phyloP scores from a whole-genome alignment of 1,139 yeast species.

The Yamadazyma triangularis region DNA sequence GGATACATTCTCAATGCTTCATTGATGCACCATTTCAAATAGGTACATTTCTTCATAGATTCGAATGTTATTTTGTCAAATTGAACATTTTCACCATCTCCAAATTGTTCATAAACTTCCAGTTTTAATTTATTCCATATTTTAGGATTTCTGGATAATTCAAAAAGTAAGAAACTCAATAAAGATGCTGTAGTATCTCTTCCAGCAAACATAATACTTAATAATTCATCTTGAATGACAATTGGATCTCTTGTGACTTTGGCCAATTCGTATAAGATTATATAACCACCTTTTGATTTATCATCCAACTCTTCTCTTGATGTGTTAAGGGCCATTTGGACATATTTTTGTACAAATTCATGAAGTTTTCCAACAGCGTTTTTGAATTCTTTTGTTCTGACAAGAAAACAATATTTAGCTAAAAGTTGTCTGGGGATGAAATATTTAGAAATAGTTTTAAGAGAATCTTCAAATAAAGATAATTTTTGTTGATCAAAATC shows the following conservation, averaged over 20 bases:
- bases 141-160: conserved; percentile 38
- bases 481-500: too few species aligned
- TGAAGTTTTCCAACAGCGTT: conserved; percentile 26
- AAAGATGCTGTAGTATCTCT: conserved; percentile 52
- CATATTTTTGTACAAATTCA: conserved; percentile 22
- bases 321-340: conserved; percentile 20
- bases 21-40: conserved; percentile 44
- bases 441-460: too few species aligned
- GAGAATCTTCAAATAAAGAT: too few species aligned
- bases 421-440: too few species aligned
- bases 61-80: conserved; percentile 30
- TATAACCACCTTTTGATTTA: conserved; percentile 30
- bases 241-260: conserved; percentile 44
- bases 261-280: conserved; percentile 42
- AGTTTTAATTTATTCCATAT: conserved; percentile 30
- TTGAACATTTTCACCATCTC: conserved; percentile 15
- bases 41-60: conserved; percentile 44
- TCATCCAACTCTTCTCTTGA: conserved; percentile 24
- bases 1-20: conserved; percentile 53
- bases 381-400: too few species aligned
- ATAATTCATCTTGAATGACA: conserved; percentile 43
- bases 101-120: conserved; percentile 27
- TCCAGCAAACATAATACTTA: conserved; percentile 47
- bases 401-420: too few species aligned
- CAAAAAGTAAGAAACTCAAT: conserved; percentile 37